Conservation (phyloP, 495 filamentous ascomycete genomes). For the Penicillium flavigenum region DNA sequence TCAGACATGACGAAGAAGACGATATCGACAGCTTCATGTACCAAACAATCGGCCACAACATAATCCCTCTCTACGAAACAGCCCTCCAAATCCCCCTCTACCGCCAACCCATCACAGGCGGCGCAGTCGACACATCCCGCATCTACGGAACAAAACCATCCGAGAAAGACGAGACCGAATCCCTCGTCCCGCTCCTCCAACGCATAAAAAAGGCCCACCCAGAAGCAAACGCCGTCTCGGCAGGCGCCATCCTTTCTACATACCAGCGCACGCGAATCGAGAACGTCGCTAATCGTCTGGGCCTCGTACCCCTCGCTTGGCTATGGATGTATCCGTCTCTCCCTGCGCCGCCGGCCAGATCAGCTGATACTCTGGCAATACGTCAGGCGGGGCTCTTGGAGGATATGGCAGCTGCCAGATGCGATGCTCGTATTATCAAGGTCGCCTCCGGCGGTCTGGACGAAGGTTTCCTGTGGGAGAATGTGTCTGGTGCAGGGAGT, state of each 20-base stretch:
- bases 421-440: conserved; percentile 89
- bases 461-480: conserved; percentile 76
- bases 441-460: conserved; percentile 89
- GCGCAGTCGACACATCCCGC: conserved; percentile 56
- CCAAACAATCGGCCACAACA: conserved; percentile 87
- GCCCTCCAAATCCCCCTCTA: conserved; percentile 80
- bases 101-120: conserved; percentile 68
- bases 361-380: conserved; percentile 28
- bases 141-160: conserved; percentile 28
- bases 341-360: conserved; percentile 39
- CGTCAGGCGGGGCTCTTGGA: conserved; percentile 56
- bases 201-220: conserved; percentile 65
- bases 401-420: conserved; percentile 74
- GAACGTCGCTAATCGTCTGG: conserved; percentile 75
- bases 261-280: conserved; percentile 96
- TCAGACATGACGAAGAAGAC: conserved; percentile 43
- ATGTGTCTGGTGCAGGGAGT: conserved; percentile 54
- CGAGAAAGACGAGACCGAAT: conserved; percentile 78
- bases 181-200: conserved; percentile 68
- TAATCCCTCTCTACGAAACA: conserved; percentile 80
- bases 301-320: conserved; percentile 76
- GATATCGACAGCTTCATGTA: conserved; percentile 99
- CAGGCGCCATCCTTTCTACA: conserved; percentile 88
- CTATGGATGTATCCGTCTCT: conserved; percentile 89
- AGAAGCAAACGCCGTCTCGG: conserved; percentile 76